Base-by-base conservation (phyloP, 2,329 filamentous ascomycete genomes). In the Dothistroma pini region DNA sequence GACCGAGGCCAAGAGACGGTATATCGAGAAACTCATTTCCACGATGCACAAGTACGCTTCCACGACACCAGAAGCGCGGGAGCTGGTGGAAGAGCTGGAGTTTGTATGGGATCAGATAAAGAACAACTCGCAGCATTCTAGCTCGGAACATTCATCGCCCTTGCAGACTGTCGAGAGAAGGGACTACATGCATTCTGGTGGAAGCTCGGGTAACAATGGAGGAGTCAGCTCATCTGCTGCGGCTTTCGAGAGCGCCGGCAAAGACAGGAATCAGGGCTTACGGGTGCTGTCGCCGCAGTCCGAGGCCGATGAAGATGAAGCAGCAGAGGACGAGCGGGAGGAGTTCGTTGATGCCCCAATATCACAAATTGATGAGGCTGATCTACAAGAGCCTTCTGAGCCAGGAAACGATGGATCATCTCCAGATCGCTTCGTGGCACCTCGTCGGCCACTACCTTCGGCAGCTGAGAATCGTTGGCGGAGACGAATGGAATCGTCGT, bases 51-150 rank as follows among this genome's bases (percentile, higher is more conserved):
- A 87, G 73, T 97, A 96, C 79, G 95, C 95, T 54, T 95, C 83
- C 49, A 84, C 89, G 47, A 97, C 92, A 19, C 84, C 88, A 54
- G 92, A 96, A 74, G 91, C 91, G 8, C 84, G 88, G 62, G 93
- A 96, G 76, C 83, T 99, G 44, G 93, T 97, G 41, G 83, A 87
- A 10, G 95, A 99, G 76, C 85, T 99, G n/a, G 95, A 99, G 77
- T 99, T 97, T 71, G 93, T 99, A 44, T 99, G 95, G 95, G 92
- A 97, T 69, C 95, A 97, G 75, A 93, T 99, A 69, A 96, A 95
- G 76, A 89, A 89, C 68, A 97, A 75, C 54, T 71, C 68, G 19
- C 70, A 73, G 56, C 69, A 70, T 55, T 69, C 66, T 25, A 65
- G 65, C 58, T 70, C 68, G 35, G 72, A 74, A 49, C 63, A 69